Percentiles rank a stretch among this genome's conserved stretches.
These are phyloP conservation scores for Phytophthora vignae DNA, from an alignment of 352 stramenopile genomes.

Conservation along the genomic window DNA sequence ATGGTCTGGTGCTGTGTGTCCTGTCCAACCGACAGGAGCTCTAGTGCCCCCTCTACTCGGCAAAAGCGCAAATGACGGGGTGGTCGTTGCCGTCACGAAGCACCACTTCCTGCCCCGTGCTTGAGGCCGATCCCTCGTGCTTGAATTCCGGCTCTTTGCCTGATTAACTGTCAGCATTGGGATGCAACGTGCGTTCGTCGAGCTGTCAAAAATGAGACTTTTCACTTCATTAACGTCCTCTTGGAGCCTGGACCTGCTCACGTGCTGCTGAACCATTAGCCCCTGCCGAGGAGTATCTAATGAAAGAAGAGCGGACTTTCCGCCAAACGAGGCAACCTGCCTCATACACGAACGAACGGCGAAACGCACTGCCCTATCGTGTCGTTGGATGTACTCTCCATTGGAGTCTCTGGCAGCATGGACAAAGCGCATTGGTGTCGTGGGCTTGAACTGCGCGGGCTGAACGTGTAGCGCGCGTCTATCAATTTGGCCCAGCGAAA, in stretches of 20 bases:
- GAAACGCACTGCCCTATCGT: slow-evolving; percentile 25
- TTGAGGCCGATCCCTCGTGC: slow-evolving; percentile 6
- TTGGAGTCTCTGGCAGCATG: neutral
- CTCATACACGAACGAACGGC: slow-evolving; percentile 27
- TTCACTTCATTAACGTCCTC: neutral
- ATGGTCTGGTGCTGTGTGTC: slow-evolving; percentile 26
- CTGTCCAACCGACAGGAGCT: slow-evolving; percentile 24
- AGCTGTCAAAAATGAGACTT: slow-evolving; percentile 8
- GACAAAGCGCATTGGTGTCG: slow-evolving; percentile 10
- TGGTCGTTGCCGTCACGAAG: slow-evolving; percentile 7
- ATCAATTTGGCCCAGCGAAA: slow-evolving; percentile 26
- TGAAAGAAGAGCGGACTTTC: neutral
- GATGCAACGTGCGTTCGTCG: slow-evolving; percentile 6
- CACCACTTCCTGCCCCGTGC: neutral
- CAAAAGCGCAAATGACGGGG: slow-evolving; percentile 42
- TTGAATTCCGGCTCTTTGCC: slow-evolving; percentile 25
- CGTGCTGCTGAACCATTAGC: neutral
- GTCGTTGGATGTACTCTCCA: slow-evolving; percentile 24
- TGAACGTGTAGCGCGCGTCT: neutral
- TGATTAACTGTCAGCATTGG: slow-evolving; percentile 25
- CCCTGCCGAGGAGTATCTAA: neutral
- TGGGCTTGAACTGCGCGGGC: slow-evolving; percentile 20
- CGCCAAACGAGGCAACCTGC: slow-evolving; percentile 23
- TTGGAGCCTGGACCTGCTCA: slow-evolving; percentile 14
- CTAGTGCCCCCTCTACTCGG: slow-evolving; percentile 28